These are phyloP conservation scores for Whalleya microplaca DNA, from an alignment of 2,329 filamentous ascomycete genomes.

Conservation along the genomic window DNA sequence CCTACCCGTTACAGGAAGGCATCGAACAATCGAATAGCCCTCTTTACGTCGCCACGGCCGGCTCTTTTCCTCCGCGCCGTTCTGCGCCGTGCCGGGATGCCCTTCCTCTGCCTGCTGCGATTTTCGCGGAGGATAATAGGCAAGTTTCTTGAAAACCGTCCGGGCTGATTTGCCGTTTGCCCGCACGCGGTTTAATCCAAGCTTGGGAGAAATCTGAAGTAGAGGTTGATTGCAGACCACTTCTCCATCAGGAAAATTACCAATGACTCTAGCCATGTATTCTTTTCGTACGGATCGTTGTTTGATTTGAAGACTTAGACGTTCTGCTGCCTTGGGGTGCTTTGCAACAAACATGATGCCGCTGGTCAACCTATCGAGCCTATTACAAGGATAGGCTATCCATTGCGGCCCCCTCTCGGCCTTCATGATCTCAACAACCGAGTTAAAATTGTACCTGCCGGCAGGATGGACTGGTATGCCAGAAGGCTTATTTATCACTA, in stretches of 20 bases:
- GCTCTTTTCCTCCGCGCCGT: conserved; percentile 31
- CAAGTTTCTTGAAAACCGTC: conserved; percentile 88
- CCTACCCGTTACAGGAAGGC: conserved; percentile 87
- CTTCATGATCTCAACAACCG: conserved; percentile 89
- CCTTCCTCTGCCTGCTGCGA: conserved; percentile 13
- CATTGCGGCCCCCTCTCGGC: conserved; percentile 66
- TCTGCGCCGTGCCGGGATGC: conserved; percentile 15
- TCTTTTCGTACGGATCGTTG: conserved; percentile 88
- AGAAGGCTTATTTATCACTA: conserved; percentile 96
- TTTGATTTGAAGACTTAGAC: conserved; percentile 75
- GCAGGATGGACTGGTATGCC: conserved; percentile 95
- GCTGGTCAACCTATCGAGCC: conserved; percentile 91
- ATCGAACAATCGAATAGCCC: conserved; percentile 94
- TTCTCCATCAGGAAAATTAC: conserved; percentile 88
- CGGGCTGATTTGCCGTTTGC: conserved; percentile 88
- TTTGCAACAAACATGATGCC: conserved; percentile 99
- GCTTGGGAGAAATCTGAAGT: conserved; percentile 89
- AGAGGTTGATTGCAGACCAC: conserved; percentile 93
- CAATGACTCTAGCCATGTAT: conserved; percentile 89
- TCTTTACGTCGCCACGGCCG: conserved; percentile 58
- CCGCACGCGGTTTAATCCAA: conserved; percentile 91
- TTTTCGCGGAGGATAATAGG: conserved; percentile 75
- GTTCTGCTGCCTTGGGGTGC: conserved; percentile 76
- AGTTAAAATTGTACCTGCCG: conserved; percentile 94
- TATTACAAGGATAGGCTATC: conserved; percentile 75